A percentile compares a stretch with the other conserved stretches of the same genome.
These are phyloP conservation scores for Raphanus sativus DNA, from an alignment of 345 rosid genomes.

Conservation along the genomic window DNA sequence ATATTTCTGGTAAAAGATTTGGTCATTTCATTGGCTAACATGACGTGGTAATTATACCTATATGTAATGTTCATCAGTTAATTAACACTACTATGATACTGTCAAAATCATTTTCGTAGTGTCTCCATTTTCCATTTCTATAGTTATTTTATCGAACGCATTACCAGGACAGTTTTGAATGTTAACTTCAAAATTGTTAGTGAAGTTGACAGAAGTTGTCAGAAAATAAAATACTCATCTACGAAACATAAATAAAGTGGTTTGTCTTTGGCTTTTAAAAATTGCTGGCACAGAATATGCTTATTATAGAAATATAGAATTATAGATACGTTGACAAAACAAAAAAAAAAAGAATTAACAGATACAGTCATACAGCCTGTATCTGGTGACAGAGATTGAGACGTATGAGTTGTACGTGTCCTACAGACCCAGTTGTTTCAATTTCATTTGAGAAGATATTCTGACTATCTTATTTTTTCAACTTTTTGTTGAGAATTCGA, in stretches of 20 bases:
- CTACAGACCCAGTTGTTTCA: slow-evolving; percentile 8
- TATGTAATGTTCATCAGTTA: not conserved
- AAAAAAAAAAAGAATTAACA: no score
- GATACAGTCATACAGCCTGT: not conserved
- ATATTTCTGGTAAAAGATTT: not conserved
- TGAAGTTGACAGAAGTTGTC: slow-evolving; percentile 13
- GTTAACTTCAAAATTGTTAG: not conserved
- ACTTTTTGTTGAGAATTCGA: not conserved
- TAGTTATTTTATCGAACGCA: not conserved
- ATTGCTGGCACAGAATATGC: slow-evolving; percentile 1
- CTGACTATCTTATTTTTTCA: slow-evolving; percentile 22
- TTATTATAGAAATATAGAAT: not conserved
- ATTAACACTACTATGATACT: no score
- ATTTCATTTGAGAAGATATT: slow-evolving; percentile 30
- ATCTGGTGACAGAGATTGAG: slow-evolving; percentile 13
- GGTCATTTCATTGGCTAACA: not conserved
- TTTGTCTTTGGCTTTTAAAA: slow-evolving; percentile 5
- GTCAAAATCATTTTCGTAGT: no score
- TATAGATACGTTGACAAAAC: no score
- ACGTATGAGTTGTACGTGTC: slow-evolving; percentile 33
- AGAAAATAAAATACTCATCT: not conserved
- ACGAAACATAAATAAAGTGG: not conserved
- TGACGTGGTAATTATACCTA: not conserved
- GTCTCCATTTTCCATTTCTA: no score
- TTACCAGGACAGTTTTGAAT: not conserved